Base-by-base conservation (phyloP, 176 grass and related monocot species). In the Oryza glumipatula region DNA sequence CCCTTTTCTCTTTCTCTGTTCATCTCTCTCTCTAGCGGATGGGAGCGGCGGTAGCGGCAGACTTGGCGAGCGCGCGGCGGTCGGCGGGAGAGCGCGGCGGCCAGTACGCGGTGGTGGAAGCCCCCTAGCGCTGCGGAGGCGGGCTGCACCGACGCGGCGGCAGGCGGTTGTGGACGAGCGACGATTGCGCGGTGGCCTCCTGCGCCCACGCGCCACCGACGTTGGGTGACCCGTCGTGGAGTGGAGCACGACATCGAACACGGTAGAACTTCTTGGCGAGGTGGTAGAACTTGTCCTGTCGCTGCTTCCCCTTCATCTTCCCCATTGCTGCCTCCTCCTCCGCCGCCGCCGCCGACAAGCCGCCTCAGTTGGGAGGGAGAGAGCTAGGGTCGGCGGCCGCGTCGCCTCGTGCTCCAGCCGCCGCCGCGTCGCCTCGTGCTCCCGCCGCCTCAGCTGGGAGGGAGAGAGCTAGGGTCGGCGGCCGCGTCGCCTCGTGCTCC, bases 251-350 rank as follows among this genome's bases (percentile, higher is more conserved):
- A 96, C 89, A 47, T 99, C 91, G 45, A 96, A 99, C 22, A 88
- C 79, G 12, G 89, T 26, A 26, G 26, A 26, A 26, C 88, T 99
- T 93, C 88, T 94, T 95, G 16, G 96, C 93, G 41, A 99, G 86
- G 65, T 90, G 89, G 81, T 99, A 99, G 86, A 78, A 99, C 86
- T 92, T 99, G 70, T 99, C 96, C 67, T 90, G 89, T 9, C 96
- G 77, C 70, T 94, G 88, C 89, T 92, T 99, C 44, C 96, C 96
- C 85, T 98, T 98, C 48, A 92, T 88, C 88, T 99, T 99, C 26
- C 96, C 96, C 96, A 99, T 96, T n/a, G 51, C 43, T 67, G 68
- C 33, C 33, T 26, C 60, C 49, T 3, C 36, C 36, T 33, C 33
- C 33, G 33, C 33, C 33, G 38, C 5, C 6, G 67, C 64, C 68